phyloP scores from a whole-genome alignment of 345 rosid species.

The Pistacia vera region DNA sequence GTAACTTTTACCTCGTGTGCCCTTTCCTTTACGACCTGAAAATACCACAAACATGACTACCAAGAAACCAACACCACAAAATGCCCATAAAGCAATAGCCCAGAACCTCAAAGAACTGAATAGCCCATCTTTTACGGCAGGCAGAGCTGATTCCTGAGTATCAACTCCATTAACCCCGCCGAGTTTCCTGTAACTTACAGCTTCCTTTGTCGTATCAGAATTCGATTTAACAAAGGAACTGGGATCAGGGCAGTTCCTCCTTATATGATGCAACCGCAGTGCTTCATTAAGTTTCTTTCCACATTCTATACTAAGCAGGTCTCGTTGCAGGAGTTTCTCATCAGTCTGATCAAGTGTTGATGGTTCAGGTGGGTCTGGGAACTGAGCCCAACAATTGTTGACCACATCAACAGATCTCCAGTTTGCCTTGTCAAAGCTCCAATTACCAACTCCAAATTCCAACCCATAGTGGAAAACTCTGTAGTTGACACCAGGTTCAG shows the following conservation, averaged over 20 bases:
- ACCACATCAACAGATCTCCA: slow-evolving; percentile 83
- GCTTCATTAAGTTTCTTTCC: slow-evolving; percentile 81
- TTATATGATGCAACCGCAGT: slow-evolving; percentile 72
- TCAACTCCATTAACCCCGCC: slow-evolving; percentile 32
- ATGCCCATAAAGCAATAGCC: slow-evolving; percentile 70
- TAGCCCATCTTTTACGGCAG: slow-evolving; percentile 41
- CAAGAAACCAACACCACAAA: slow-evolving; percentile 77
- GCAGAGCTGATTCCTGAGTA: slow-evolving; percentile 33
- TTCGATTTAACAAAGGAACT: slow-evolving; percentile 28
- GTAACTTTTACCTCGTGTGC: slow-evolving; percentile 55
- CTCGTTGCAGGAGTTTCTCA: slow-evolving; percentile 50
- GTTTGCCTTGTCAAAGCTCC: slow-evolving; percentile 98
- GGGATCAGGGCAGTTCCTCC: slow-evolving; percentile 69
- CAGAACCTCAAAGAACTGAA: slow-evolving; percentile 70
- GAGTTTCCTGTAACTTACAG: slow-evolving; percentile 43
- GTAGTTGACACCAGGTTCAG: slow-evolving; percentile 70
- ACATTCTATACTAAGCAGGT: slow-evolving; percentile 93
- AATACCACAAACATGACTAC: slow-evolving; percentile 56
- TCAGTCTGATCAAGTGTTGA: slow-evolving; percentile 55
- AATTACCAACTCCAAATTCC: slow-evolving; percentile 81
- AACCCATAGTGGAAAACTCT: slow-evolving; percentile 96
- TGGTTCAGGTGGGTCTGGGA: slow-evolving; percentile 87
- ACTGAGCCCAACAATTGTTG: slow-evolving; percentile 84
- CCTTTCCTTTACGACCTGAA: slow-evolving; percentile 59
- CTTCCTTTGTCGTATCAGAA: slow-evolving; percentile 26